These are phyloP conservation scores for Verticillium tricorpus DNA, from an alignment of 2,329 filamentous ascomycete species.

Conservation along the genomic window DNA sequence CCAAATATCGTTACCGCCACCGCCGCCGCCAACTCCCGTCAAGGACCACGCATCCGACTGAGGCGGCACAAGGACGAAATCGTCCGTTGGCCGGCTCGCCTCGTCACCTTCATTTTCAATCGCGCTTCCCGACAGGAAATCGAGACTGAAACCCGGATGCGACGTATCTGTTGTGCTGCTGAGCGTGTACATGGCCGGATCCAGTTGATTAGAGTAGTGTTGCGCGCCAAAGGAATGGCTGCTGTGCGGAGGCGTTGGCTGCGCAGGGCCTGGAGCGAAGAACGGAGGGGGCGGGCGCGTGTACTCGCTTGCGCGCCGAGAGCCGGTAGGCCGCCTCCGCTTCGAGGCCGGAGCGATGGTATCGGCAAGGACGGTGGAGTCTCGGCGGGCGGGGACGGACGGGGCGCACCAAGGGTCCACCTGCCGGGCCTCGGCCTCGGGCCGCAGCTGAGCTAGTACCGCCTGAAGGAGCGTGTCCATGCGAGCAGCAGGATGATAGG, in stretches of 20 bases:
- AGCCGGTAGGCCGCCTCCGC: slow-evolving; percentile 21
- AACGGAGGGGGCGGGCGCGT: slow-evolving; percentile 23
- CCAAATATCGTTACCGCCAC: neutral
- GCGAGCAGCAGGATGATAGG: slow-evolving; percentile 47
- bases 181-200: slow-evolving; percentile 21
- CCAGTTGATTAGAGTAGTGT: slow-evolving; percentile 16
- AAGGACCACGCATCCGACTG: slow-evolving; percentile 14
- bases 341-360: slow-evolving; percentile 20
- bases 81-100: slow-evolving; percentile 11
- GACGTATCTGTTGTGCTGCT: slow-evolving; percentile 9
- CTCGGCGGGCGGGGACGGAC: neutral
- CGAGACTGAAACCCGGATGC: slow-evolving; percentile 18
- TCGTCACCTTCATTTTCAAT: slow-evolving; percentile 21
- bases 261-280: slow-evolving; percentile 12
- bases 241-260: slow-evolving; percentile 15
- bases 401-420: slow-evolving; percentile 2
- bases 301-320: slow-evolving; percentile 25
- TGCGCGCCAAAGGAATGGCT: slow-evolving; percentile 7
- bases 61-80: slow-evolving; percentile 23
- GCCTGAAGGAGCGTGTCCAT: slow-evolving; percentile 49
- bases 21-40: neutral
- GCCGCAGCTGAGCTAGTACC: slow-evolving; percentile 44
- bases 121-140: slow-evolving; percentile 20
- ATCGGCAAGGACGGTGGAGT: slow-evolving; percentile 1
- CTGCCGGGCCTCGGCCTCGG: slow-evolving; percentile 17